These are phyloP conservation scores for Lasiosphaeriaceae sp. DNA, from an alignment of 495 filamentous ascomycete genomes.

Conservation along the genomic window DNA sequence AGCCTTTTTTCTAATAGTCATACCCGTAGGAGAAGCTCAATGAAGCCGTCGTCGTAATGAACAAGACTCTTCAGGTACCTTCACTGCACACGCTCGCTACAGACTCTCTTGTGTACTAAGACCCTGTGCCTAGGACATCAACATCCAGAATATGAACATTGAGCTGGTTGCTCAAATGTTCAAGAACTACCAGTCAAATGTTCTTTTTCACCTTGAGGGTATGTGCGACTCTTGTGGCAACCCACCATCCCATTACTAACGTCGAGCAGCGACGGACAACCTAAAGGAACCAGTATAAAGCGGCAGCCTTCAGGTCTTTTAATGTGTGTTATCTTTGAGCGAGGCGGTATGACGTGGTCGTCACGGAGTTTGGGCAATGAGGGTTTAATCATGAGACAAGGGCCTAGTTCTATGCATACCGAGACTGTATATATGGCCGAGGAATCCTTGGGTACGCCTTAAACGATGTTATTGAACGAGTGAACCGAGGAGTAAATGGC, in stretches of 20 bases:
- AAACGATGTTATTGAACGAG: too few relatives aligned
- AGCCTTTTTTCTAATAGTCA: slow-evolving; percentile 13
- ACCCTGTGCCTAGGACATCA: slow-evolving; percentile 73
- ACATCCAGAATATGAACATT: slow-evolving; percentile 96
- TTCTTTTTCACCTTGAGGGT: slow-evolving; percentile 97
- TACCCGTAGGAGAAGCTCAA: slow-evolving; percentile 91
- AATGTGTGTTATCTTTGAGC: background rate
- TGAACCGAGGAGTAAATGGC: too few relatives aligned
- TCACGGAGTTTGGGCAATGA: too few relatives aligned
- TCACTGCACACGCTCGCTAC: background rate
- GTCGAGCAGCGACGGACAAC: slow-evolving; percentile 69
- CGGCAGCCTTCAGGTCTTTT: background rate
- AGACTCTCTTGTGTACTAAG: background rate
- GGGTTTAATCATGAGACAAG: too few relatives aligned
- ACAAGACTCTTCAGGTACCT: slow-evolving; percentile 79
- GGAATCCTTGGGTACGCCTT: too few relatives aligned
- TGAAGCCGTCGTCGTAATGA: slow-evolving; percentile 86
- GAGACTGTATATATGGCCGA: too few relatives aligned
- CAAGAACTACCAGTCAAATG: slow-evolving; percentile 98
- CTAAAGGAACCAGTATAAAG: slow-evolving; percentile 69
- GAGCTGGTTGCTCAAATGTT: slow-evolving; percentile 99
- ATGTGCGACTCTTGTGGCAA: slow-evolving; percentile 15
- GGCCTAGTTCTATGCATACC: too few relatives aligned
- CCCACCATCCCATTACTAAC: background rate
- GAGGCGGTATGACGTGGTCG: background rate